Evolutionary conservation across 176 grass and related monocot species (phyloP).

Genomic region (Coix lacrymajobi): DNA sequence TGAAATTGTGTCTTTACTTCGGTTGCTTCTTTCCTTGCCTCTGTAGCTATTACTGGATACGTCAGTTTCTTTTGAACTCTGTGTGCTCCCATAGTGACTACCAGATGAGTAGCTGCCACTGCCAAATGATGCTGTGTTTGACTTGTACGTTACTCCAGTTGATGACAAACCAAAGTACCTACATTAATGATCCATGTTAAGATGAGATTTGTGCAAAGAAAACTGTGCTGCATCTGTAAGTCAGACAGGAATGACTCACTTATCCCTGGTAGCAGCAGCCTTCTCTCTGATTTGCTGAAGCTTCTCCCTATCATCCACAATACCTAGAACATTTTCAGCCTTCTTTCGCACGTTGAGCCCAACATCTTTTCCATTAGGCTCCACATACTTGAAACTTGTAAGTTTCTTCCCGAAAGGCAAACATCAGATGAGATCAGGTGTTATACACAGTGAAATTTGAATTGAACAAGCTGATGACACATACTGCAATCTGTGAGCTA

Average conservation of each 20-base stretch:
- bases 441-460: background rate
- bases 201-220: background rate
- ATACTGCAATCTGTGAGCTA: slow-evolving; percentile 57
- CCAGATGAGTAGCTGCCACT: slow-evolving; percentile 39
- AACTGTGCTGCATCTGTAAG: background rate
- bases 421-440: background rate
- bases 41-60: slow-evolving; percentile 29
- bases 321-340: slow-evolving; percentile 49
- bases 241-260: slow-evolving; percentile 26
- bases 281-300: slow-evolving; percentile 65
- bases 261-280: slow-evolving; percentile 50
- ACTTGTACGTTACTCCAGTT: slow-evolving; percentile 46
- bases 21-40: slow-evolving; percentile 17
- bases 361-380: slow-evolving; percentile 68
- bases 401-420: slow-evolving; percentile 33
- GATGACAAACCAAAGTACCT: slow-evolving; percentile 74
- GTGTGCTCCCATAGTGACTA: slow-evolving; percentile 22
- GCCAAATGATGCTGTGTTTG: slow-evolving; percentile 31
- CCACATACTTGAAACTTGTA: slow-evolving; percentile 54
- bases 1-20: slow-evolving; percentile 2
- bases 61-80: slow-evolving; percentile 25
- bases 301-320: slow-evolving; percentile 73
- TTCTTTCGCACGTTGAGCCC: slow-evolving; percentile 75
- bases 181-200: background rate
- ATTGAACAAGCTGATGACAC: background rate